Percentiles rank a stretch among this genome's conserved stretches.
phyloP scores from a whole-genome alignment of 352 stramenopile species.

The Phytophthora fragariae region DNA sequence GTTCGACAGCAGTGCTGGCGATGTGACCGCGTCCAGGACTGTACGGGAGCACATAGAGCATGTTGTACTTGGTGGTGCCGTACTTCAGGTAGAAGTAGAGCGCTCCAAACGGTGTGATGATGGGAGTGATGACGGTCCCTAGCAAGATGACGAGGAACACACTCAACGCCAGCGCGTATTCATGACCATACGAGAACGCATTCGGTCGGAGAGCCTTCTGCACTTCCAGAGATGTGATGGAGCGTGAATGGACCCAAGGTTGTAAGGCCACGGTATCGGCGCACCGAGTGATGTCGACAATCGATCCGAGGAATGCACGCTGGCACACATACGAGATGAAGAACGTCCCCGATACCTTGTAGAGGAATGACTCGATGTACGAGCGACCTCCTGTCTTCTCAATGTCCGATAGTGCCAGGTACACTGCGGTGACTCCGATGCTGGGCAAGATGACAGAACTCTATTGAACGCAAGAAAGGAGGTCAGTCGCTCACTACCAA shows the following conservation, averaged over 20 bases:
- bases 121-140: slow-evolving; percentile 78
- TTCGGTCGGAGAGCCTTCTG: slow-evolving; percentile 57
- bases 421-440: slow-evolving; percentile 81
- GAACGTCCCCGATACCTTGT: slow-evolving; percentile 86
- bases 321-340: slow-evolving; percentile 91
- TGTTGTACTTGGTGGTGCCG: slow-evolving; percentile 82
- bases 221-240: slow-evolving; percentile 65
- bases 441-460: slow-evolving; percentile 82
- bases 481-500: background rate
- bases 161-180: slow-evolving; percentile 84
- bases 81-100: slow-evolving; percentile 88
- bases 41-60: slow-evolving; percentile 80
- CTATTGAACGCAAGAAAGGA: slow-evolving; percentile 26
- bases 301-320: slow-evolving; percentile 74
- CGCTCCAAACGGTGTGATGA: slow-evolving; percentile 81
- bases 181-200: slow-evolving; percentile 77
- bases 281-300: slow-evolving; percentile 76
- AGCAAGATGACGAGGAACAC: slow-evolving; percentile 80
- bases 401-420: slow-evolving; percentile 72
- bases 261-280: slow-evolving; percentile 71
- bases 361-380: slow-evolving; percentile 86
- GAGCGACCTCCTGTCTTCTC: slow-evolving; percentile 52
- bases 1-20: slow-evolving; percentile 63
- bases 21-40: slow-evolving; percentile 73
- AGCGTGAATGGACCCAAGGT: slow-evolving; percentile 72